Conservation (phyloP, 352 stramenopile genomes). For the Pythium dissotocum region DNA sequence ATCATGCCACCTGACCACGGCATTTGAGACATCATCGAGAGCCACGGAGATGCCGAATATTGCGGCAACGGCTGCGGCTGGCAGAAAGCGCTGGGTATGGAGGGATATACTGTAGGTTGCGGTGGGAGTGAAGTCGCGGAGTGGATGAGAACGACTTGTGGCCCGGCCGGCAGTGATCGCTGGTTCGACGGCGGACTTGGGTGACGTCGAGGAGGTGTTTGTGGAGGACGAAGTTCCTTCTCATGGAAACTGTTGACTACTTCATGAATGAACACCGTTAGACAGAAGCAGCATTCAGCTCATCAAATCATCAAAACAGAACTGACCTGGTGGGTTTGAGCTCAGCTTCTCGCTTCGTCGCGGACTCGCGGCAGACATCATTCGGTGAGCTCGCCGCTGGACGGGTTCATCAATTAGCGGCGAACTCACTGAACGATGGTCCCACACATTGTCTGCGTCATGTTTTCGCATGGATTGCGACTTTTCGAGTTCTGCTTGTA, state of each 20-base stretch:
- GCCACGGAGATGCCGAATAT: not conserved
- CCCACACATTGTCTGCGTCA: not conserved
- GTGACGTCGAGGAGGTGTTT: not conserved
- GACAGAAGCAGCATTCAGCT: not conserved
- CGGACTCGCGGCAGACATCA: not conserved
- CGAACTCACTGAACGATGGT: not conserved
- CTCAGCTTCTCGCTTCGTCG: not conserved
- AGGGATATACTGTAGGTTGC: not conserved
- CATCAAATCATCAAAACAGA: not conserved
- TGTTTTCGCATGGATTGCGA: constrained; percentile 9
- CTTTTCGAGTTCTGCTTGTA: constrained; percentile 31
- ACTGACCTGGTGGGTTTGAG: not conserved
- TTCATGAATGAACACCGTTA: not conserved
- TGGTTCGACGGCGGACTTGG: not conserved
- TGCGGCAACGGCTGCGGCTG: not conserved
- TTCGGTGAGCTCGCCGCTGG: not conserved
- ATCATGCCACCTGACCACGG: not conserved
- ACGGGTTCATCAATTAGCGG: not conserved
- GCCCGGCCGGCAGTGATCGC: not conserved
- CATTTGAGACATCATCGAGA: not conserved
- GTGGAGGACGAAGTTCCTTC: not conserved
- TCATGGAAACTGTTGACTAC: not conserved
- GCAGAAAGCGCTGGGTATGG: not conserved
- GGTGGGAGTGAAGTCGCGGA: not conserved
- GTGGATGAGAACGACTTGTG: not conserved